phyloP scores from a whole-genome alignment of 768 basidiomycete genomes.

The Macrolepiota fuliginosa region DNA sequence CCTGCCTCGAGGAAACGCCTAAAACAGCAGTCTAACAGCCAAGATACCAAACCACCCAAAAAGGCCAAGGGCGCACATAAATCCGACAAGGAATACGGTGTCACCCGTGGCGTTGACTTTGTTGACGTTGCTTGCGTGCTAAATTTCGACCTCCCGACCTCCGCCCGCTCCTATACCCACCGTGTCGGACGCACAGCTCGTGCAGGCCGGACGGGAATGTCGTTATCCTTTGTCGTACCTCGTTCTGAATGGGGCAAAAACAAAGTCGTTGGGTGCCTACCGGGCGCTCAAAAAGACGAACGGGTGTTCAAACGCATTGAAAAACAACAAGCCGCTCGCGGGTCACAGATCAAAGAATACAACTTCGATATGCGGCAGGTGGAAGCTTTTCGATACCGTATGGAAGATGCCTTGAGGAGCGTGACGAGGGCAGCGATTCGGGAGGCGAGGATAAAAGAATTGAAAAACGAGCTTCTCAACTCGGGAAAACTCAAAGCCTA shows the following conservation, averaged over 20 bases:
- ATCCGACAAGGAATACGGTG: constrained; percentile 82
- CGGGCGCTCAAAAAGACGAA: constrained; percentile 75
- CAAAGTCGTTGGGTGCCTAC: constrained; percentile 67
- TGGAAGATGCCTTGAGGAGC: constrained; percentile 91
- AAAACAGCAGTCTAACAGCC: constrained; percentile 4
- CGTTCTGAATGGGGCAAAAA: constrained; percentile 67
- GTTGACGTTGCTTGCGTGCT: constrained; percentile 95
- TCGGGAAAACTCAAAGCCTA: constrained; percentile 98
- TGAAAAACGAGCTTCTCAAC: constrained; percentile 91
- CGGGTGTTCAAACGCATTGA: constrained; percentile 74
- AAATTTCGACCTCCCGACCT: constrained; percentile 95
- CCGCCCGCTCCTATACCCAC: constrained; percentile 88
- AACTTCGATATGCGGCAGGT: constrained; percentile 95
- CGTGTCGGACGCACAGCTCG: constrained; percentile 96
- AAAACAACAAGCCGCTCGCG: constrained; percentile 62
- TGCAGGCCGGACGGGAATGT: constrained; percentile 90
- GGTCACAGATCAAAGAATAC: constrained; percentile 79
- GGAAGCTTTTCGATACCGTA: constrained; percentile 95
- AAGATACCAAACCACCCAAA: constrained; percentile 29
- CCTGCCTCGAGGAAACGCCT: constrained; percentile 18
- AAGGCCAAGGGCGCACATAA: constrained; percentile 50
- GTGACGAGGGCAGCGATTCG: constrained; percentile 85
- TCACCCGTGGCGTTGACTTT: constrained; percentile 96
- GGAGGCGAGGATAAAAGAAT: constrained; percentile 91
- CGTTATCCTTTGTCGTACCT: constrained; percentile 85